Base-by-base conservation (phyloP, 2,329 filamentous ascomycete genomes). In the Incumbomyces lentus region DNA sequence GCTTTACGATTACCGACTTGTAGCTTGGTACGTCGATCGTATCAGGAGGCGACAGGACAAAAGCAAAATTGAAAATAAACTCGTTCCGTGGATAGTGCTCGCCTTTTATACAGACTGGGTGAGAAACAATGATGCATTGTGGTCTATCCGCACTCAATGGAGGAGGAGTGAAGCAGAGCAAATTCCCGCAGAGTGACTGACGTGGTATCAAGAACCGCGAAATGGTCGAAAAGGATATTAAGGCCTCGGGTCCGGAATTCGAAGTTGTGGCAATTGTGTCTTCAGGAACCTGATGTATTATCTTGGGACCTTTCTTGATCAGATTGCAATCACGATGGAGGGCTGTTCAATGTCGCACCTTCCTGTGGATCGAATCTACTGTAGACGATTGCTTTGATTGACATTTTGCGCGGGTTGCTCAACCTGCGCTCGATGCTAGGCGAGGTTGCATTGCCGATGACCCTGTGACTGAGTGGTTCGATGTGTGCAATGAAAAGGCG, bases 61-160 rank as follows among this genome's bases (percentile, higher is more conserved):
- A 72, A 49, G 87, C 88, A 61, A 96, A 95, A 65, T 96, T 96
- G 77, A 96, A 98, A 61, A 95, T 95, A 71, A 95, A 96, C 65
- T 94, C 86, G 66, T 95, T 95, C 49, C 92, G 82, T 60, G 84
- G 79, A 61, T 96, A 95, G 56, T 83, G 82, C 46, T 81, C 76
- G 53, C 88, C 78, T 43, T 83, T 79, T 60, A 96, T 86, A 61
- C 87, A 90, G 44, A 96, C 83, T 0, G 92, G 92, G 58, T 88
- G 87, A 13, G 89, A 87, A 30, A 98, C 75, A 46, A 98, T 79
- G 63, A 82, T 82, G n/a, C 69, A 70, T 57, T 73, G 78, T 47
- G 93, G 82, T 22, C 67, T 65, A n/a, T 47, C 51, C 16, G 54
- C 48, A 5, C 45, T 51, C 33, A 50, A 39, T 29, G 52, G 54